Evolutionary conservation across 2,329 filamentous ascomycete species (phyloP).

Genomic region (Cercospora sp.): DNA sequence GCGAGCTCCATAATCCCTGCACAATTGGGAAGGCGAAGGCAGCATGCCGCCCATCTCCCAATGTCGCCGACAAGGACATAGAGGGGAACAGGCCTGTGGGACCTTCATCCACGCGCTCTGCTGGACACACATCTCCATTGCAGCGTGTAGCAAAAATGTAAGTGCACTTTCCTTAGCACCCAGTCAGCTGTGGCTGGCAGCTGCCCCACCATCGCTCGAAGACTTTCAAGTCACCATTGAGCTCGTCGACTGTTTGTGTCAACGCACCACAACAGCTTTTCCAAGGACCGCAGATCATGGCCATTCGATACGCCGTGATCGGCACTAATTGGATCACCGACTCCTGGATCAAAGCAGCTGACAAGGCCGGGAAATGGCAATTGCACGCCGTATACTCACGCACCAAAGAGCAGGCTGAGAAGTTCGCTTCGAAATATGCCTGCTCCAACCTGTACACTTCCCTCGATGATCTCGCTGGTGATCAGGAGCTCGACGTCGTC

Average conservation of each 20-base stretch:
- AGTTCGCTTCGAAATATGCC: slow-evolving; percentile 46
- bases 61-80: not conserved
- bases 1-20: not conserved
- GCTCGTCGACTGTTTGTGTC: not conserved
- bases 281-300: slow-evolving; percentile 12
- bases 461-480: slow-evolving; percentile 42
- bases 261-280: not conserved
- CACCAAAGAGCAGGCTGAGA: slow-evolving; percentile 44
- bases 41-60: not conserved
- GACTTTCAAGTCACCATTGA: not conserved
- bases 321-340: slow-evolving; percentile 54
- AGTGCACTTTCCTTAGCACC: not conserved
- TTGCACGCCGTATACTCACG: slow-evolving; percentile 51
- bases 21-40: not conserved
- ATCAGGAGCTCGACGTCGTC: slow-evolving; percentile 44
- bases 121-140: not conserved
- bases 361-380: slow-evolving; percentile 47
- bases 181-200: not conserved
- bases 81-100: not conserved
- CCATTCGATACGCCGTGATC: slow-evolving; percentile 48
- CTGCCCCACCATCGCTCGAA: not conserved
- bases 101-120: not conserved
- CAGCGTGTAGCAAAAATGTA: not conserved
- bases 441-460: slow-evolving; percentile 43
- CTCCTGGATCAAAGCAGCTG: slow-evolving; percentile 48